Base-by-base conservation (phyloP, 208 protist genomes). In the Wallacemonas rigidus region DNA sequence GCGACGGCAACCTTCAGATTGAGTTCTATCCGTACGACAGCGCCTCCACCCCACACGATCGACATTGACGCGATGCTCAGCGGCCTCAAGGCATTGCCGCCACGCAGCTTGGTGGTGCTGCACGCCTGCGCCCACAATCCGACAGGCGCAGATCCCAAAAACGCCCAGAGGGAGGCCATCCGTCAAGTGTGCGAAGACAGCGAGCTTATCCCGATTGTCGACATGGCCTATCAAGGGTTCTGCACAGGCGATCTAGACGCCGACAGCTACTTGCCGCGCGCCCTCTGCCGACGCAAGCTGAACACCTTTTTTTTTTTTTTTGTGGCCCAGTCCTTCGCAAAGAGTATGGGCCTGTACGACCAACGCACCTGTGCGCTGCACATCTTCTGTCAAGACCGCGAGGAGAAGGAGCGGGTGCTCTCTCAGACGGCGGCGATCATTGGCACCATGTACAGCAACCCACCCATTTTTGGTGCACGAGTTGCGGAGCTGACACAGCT, bases 101-200 rank as follows among this genome's bases (percentile, higher is more conserved):
- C 94, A 17, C 68, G 89, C 15, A 94, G 90, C 7, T 82, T 98
- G 2, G 82, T 99, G 58, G 39, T 99, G 15, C 75, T 99, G 8
- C 98, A 99, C 77, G 90, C 95, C 2, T 99, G 98, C 75, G 98
- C 98, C 5, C 98, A 99, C 88, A 99, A 99, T 83, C 98, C 98
- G 39, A 99, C 98, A 9, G 98, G 98, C 48, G 90, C 95, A 7
- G 98, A 99, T 77, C 98, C 97, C 56, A 98, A 95, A 0, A 50
- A 74, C 6, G 93, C 91, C 39, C 89, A 99, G 76, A 99, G 98
- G 98, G 55, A 81, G 51, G 44, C 85, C 38, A 97, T 99, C 64
- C 77, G 85, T 6, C 79, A 96, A 14, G 81, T 95, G 6, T 67
- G 93, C 53, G 76, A 82, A 63, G 77, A 90, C n/a, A 64, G 88